Evolutionary conservation across 2,329 filamentous ascomycete species (phyloP), one percentile per base, ranked within the genome.

Genomic region (Pleomassaria siparia): DNA sequence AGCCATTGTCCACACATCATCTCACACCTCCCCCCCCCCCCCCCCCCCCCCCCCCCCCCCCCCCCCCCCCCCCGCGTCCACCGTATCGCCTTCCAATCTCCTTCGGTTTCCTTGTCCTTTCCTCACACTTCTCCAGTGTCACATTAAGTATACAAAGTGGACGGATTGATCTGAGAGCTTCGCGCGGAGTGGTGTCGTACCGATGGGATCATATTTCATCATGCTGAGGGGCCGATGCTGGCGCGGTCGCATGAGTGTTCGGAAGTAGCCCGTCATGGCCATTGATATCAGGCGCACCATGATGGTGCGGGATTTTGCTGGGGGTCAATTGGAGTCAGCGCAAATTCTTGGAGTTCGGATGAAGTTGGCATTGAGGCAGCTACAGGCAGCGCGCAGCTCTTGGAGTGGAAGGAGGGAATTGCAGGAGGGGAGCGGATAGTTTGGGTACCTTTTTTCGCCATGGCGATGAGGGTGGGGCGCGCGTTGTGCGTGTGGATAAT

Each of bases 251-350:
- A 87, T 81, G 73, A 95, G 85, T 44, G 90, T 95, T 74, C 92
- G 91, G 80, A 92, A 99, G 81, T 91, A 99, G 66, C 94, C 94
- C 21, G 94, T 99, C 87, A 96, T 87, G 71, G 94, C 94, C 94
- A 99, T 99, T 55, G 91, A 96, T 72, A 99, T 80, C 59, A 99
- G 87, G 71, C 94, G 91, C 72, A 96, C 92, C 69, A 89, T 83
- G 70, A 99, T 86, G 59, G 92, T 87, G 72, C 95, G 90, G 68
- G 91, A 89, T 80, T 97, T 97, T 52, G 80, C 90, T 95, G 71
- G 53, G 43, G 15, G 25, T 9, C 21, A n/a, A 18, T 21, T 40
- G 26, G 35, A 4, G 55, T 66, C 55, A 64, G 62, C 53, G 25
- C 12, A 42, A 42, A 35, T 35, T 43, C 36, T 18, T 39, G 32